These are phyloP conservation scores for Kodamaea neixiangensis DNA, from an alignment of 805 yeast genomes.

Conservation along the genomic window DNA sequence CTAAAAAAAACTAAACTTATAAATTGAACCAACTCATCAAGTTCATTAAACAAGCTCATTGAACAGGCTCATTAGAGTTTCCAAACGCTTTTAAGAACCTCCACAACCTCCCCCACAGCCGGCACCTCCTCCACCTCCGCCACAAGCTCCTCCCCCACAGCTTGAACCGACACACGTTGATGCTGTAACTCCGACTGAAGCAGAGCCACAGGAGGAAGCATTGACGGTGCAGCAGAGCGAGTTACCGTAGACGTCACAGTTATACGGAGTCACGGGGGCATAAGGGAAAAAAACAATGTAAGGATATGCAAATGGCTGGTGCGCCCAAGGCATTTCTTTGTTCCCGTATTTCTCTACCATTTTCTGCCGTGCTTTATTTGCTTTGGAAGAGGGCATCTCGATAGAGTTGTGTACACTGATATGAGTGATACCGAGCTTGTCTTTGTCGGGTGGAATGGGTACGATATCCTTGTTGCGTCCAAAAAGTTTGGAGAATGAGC, in stretches of 20 bases:
- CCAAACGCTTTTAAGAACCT: no score
- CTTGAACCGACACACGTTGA: neutral
- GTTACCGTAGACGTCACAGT: neutral
- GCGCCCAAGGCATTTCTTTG: constrained; percentile 3
- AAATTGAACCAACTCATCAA: no score
- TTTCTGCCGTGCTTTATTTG: neutral
- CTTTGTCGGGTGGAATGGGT: neutral
- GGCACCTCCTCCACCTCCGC: neutral
- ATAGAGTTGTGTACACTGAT: constrained; percentile 9
- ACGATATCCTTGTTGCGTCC: neutral
- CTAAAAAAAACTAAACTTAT: no score
- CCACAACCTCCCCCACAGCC: constrained; percentile 5
- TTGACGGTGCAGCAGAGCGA: neutral
- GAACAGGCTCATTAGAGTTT: no score
- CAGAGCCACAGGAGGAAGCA: neutral
- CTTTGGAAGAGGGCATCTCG: neutral
- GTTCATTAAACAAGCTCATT: no score
- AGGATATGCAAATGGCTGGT: neutral
- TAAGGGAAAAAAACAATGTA: neutral
- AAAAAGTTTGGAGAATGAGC: neutral
- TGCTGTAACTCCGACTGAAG: neutral
- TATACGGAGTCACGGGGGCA: neutral
- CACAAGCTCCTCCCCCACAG: constrained; percentile 3
- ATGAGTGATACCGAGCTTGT: neutral
- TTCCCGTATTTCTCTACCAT: neutral